Base-by-base conservation (phyloP, 306 rosid genomes). In the Fragaria ananassa region DNA sequence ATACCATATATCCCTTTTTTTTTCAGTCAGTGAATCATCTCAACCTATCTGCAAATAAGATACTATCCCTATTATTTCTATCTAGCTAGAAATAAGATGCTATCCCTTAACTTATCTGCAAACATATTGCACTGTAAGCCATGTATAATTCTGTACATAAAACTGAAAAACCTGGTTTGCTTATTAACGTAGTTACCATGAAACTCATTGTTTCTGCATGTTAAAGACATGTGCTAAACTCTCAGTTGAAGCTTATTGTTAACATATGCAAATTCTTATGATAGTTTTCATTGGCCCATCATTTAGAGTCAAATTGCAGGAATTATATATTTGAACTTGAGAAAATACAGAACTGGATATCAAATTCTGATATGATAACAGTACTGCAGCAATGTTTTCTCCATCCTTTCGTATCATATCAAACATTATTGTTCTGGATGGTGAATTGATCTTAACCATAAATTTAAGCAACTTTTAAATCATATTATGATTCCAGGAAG, bases 381-480 rank as follows among this genome's bases (percentile, higher is more conserved):
- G 65, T 62, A 37, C 5, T 72, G 67, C 76, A 56, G 49, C 25
- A 56, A 39, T 13, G 8, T n/a, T 46, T 13, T 69, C 11, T 37
- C 44, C 62, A 37, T 4, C 23, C n/a, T 23, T 41, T 31, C 34
- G 13, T 31, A 31, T 72, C 23, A n/a, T 37, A 53, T 56, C 66
- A 56, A 21, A 54, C 50, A 54, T 54, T 72, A 0, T 54, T 12
- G 44, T 27, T 49, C 27, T 49, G 3, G 27, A 50, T 47, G 75
- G 63, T 50, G 62, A 71, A 51, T 39, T 70, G 42, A 47, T 71
- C 75, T 71, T 17, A 50, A 51, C 21, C 17, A 71, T 50, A 1
- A 27, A 46, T 25, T 29, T 29, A 70, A 70, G 74, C 42, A 49
- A 49, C 44, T 47, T 54, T 45, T 12, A 11, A 42, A 31, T 31